Base-by-base conservation (phyloP, 768 basidiomycete genomes). In the Filobasidium floriforme region DNA sequence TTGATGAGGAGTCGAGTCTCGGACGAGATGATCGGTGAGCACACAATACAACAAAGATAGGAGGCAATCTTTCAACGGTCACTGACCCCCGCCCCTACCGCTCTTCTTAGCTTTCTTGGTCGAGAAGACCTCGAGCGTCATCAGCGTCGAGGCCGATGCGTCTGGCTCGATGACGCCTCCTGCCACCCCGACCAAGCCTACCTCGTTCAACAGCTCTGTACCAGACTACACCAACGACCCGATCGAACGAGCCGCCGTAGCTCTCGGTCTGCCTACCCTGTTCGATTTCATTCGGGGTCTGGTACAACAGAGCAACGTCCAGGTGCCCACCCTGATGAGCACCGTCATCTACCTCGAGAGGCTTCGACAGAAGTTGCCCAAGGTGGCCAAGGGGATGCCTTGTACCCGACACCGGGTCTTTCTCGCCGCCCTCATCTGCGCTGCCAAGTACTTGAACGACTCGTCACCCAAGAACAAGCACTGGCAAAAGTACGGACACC, bases 361-460 rank as follows among this genome's bases (percentile, higher is more conserved):
- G 41, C 83, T 99, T 61, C 86, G 87, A 59, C 76, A 82, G 41
- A 92, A 88, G 80, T 81, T 98, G 54, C 90, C 92, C 3, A 80
- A 84, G 32, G 85, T 89, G 80, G 88, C 90, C 24, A 90, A 89
- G 83, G 41, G 92, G 59, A 87, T 92, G 82, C 85, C 88, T 26
- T 96, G 92, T 79, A 94, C 94, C 24, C 85, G 91, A 41, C 94
- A 98, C 75, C 87, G 94, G 59, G 88, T 99, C 61, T 97, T 99
- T 80, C 84, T 99, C 71, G 94, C 94, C 26, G 88, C 89, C 0
- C 87, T 99, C 72, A 97, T 99, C 79, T 89, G 91, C 49, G 87
- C 94, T 26, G 88, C 92, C 69, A 99, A 99, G 81, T 97, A 97
- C 79, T 86, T 97, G 75, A 96, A 99, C 79, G 91, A 93, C 79